Conservation (phyloP, 352 stramenopile genomes). For the Peronosclerospora sorghi region DNA sequence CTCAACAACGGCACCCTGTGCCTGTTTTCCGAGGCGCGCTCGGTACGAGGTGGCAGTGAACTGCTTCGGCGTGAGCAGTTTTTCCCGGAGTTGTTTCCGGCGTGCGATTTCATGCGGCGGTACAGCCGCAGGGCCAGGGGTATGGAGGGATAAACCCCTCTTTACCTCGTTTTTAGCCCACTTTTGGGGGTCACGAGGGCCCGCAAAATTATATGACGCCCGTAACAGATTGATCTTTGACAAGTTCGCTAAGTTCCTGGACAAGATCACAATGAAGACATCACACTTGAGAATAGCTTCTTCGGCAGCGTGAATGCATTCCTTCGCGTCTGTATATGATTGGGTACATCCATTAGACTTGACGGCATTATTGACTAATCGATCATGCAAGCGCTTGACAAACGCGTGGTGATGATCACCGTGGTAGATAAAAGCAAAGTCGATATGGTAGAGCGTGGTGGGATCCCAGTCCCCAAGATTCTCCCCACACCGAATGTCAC, state of each 20-base stretch:
- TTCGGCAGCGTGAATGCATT: slow-evolving; percentile 57
- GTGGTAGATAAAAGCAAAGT: slow-evolving; percentile 65
- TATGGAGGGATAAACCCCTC: too few relatives aligned
- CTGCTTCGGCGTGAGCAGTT: too few relatives aligned
- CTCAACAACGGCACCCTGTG: too few relatives aligned
- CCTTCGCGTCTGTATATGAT: slow-evolving; percentile 35
- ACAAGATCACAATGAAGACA: slow-evolving; percentile 63
- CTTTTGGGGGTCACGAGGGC: too few relatives aligned
- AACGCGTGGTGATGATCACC: slow-evolving; percentile 60
- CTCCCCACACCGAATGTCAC: slow-evolving; percentile 17
- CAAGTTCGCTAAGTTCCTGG: slow-evolving; percentile 64
- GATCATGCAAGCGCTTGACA: slow-evolving; percentile 46
- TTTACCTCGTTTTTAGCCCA: too few relatives aligned
- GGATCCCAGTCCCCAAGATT: slow-evolving; percentile 31
- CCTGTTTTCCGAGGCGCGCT: too few relatives aligned
- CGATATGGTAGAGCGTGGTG: slow-evolving; percentile 17
- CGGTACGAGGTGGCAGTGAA: too few relatives aligned
- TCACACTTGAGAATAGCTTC: slow-evolving; percentile 73
- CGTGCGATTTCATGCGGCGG: too few relatives aligned
- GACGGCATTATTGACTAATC: slow-evolving; percentile 39
- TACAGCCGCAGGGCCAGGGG: too few relatives aligned
- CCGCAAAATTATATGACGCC: too few relatives aligned
- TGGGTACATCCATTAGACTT: slow-evolving; percentile 36
- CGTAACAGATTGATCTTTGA: slow-evolving; percentile 64
- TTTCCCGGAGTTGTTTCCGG: too few relatives aligned